phyloP scores from a whole-genome alignment of 441 rosid species.

The Oxalis stricta region DNA sequence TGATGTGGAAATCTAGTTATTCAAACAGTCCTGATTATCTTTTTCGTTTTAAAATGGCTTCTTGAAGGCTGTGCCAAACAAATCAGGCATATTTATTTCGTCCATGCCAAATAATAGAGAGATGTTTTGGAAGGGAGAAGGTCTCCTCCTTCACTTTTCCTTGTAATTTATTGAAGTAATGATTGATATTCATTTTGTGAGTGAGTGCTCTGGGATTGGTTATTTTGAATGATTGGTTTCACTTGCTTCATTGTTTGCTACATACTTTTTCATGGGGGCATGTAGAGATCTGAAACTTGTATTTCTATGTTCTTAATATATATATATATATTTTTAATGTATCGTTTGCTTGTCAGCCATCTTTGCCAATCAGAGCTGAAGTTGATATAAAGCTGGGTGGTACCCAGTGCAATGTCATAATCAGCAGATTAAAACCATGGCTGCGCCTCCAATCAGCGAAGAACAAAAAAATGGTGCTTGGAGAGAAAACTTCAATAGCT shows the following conservation, averaged over 20 bases:
- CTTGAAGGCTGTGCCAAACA: no score
- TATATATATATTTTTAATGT: slow-evolving; percentile 1
- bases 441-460: slow-evolving; percentile 50
- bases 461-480: slow-evolving; percentile 63
- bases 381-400: slow-evolving; percentile 58
- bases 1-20: no score
- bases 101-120: no score
- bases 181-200: slow-evolving; percentile 1
- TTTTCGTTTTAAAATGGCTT: no score
- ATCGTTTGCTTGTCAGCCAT: slow-evolving; percentile 42
- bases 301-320: not conserved
- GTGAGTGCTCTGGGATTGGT: no score
- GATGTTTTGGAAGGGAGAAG: no score
- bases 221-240: not conserved
- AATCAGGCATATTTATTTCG: no score
- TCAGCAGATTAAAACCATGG: slow-evolving; percentile 66
- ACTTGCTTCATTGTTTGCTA: not conserved
- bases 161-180: no score
- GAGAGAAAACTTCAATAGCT: slow-evolving; percentile 28
- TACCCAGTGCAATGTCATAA: slow-evolving; percentile 42
- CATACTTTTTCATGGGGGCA: not conserved
- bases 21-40: no score
- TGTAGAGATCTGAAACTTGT: not conserved
- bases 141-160: not conserved
- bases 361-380: slow-evolving; percentile 45